Evolutionary conservation across 345 rosid genomes (phyloP).

Genomic region (Lepidium sativum): DNA sequence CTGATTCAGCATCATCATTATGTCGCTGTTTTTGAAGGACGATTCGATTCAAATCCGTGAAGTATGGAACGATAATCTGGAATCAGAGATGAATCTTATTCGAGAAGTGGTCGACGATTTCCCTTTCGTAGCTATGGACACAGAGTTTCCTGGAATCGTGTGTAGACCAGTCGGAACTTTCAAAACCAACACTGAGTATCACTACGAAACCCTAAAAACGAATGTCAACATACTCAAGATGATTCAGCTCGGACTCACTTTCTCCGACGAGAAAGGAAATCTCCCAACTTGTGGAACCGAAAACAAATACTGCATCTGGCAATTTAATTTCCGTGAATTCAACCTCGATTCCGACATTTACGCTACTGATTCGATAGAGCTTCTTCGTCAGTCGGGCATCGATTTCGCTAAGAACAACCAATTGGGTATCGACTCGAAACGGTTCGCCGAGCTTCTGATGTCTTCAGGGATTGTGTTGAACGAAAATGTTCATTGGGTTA

Average conservation of each 20-base stretch:
- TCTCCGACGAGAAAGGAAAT: slow-evolving; percentile 57
- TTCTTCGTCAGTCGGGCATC: slow-evolving; percentile 51
- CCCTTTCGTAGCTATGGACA: slow-evolving; percentile 71
- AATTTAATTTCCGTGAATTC: slow-evolving; percentile 68
- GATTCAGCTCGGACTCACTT: slow-evolving; percentile 69
- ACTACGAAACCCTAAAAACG: slow-evolving; percentile 48
- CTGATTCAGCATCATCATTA: background rate
- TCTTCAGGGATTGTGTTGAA: slow-evolving; percentile 73
- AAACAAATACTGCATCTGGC: slow-evolving; percentile 58
- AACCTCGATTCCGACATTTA: slow-evolving; percentile 43
- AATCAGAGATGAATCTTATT: slow-evolving; percentile 43
- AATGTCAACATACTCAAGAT: slow-evolving; percentile 69
- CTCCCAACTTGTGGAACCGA: slow-evolving; percentile 58
- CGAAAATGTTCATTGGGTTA: slow-evolving; percentile 64
- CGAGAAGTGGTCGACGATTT: slow-evolving; percentile 46
- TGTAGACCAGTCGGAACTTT: slow-evolving; percentile 42
- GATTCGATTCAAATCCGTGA: slow-evolving; percentile 59
- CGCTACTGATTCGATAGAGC: slow-evolving; percentile 57
- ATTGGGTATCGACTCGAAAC: slow-evolving; percentile 40
- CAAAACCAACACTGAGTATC: slow-evolving; percentile 42
- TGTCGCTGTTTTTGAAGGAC: slow-evolving; percentile 47
- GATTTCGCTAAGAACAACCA: slow-evolving; percentile 55
- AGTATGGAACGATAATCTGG: slow-evolving; percentile 60
- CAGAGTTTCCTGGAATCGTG: slow-evolving; percentile 74
- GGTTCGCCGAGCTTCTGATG: slow-evolving; percentile 57